Conservation (phyloP, 192 early-diverging fungal genomes). For the Rhizophagus clarus region DNA sequence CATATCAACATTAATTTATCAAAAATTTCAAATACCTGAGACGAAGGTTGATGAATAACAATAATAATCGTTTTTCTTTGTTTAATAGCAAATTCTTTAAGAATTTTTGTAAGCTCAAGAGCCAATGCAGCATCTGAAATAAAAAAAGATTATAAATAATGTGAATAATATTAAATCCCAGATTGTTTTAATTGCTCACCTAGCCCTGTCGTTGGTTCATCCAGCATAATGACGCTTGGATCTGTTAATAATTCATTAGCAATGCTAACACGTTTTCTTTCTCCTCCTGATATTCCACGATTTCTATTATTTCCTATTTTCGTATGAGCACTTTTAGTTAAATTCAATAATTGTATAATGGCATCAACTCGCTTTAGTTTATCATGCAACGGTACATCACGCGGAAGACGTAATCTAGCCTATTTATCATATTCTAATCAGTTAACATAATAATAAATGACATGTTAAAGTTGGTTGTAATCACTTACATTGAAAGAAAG, state of each 20-base stretch:
- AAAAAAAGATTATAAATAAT: neutral
- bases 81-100: constrained; percentile 13
- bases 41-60: constrained; percentile 90
- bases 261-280: constrained; percentile 76
- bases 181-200: constrained; percentile 41
- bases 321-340: constrained; percentile 69
- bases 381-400: neutral
- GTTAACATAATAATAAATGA: neutral
- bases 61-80: constrained; percentile 68
- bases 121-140: constrained; percentile 14
- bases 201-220: constrained; percentile 76
- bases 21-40: constrained; percentile 72
- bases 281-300: constrained; percentile 76
- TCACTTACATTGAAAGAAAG: constrained; percentile 58
- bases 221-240: constrained; percentile 65
- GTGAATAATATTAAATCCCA: neutral
- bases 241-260: constrained; percentile 74
- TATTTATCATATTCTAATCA: constrained; percentile 34
- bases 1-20: constrained; percentile 70
- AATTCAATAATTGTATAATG: constrained; percentile 60
- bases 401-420: constrained; percentile 47
- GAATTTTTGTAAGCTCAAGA: constrained; percentile 4
- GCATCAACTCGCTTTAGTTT: constrained; percentile 50
- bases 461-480: too few species aligned
- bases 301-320: constrained; percentile 61